Percentiles rank a stretch among this genome's conserved stretches.
Conservation (phyloP, 1,284 basidiomycete genomes). For the Heterobasidion irregulare region DNA sequence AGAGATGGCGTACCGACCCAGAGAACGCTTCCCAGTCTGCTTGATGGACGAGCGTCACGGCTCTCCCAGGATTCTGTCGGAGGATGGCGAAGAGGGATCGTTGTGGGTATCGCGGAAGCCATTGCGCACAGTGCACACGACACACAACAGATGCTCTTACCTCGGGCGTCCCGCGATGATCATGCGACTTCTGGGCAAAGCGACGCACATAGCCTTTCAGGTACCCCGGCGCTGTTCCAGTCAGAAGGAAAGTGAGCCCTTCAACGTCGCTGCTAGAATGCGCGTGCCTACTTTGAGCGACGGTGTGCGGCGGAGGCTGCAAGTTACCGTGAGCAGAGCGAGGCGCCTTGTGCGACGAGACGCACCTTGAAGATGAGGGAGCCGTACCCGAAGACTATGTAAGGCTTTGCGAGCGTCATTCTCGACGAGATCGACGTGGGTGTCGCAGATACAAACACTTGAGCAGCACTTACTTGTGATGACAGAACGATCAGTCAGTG, state of each 20-base stretch:
- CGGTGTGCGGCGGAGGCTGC: conserved; percentile 68
- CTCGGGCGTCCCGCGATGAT: conserved; percentile 79
- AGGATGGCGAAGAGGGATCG: no score
- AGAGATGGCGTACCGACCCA: conserved; percentile 33
- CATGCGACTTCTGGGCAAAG: conserved; percentile 83
- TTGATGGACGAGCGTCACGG: conserved; percentile 81
- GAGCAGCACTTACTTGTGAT: background rate
- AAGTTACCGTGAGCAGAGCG: background rate
- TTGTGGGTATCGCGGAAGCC: background rate
- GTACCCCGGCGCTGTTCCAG: conserved; percentile 58
- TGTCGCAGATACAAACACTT: no score
- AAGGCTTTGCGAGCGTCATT: conserved; percentile 22
- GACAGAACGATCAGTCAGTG: no score
- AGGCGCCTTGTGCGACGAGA: background rate
- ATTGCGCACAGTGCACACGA: background rate
- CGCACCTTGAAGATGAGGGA: conserved; percentile 75
- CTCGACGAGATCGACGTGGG: no score
- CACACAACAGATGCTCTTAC: conserved; percentile 26
- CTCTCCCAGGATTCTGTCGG: conserved; percentile 69
- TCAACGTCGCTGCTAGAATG: background rate
- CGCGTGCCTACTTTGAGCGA: conserved; percentile 37
- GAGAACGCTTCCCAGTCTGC: conserved; percentile 77
- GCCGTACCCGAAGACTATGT: conserved; percentile 75
- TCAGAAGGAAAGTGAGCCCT: background rate
- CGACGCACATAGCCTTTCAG: conserved; percentile 81